Base-by-base conservation (phyloP, 2,329 filamentous ascomycete species). In the Blastomyces silverae region DNA sequence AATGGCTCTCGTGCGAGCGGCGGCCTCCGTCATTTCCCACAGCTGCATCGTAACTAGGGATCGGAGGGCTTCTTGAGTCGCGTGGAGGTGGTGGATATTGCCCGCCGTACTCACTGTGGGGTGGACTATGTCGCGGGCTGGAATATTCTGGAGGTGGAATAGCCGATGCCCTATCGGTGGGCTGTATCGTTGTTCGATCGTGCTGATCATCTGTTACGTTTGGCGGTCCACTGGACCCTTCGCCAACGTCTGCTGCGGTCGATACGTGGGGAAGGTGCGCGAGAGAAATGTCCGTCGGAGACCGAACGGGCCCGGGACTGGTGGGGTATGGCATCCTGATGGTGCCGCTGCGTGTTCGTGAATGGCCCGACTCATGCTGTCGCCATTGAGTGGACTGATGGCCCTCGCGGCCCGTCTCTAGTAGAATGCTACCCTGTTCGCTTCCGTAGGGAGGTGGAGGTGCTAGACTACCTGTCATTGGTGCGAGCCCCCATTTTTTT, bases 401-500 rank as follows among this genome's bases (percentile, higher is more conserved):
- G 66, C 80, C 80, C 63, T 83, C 81, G 59, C 84, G 84, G 15
- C 94, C 94, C 6, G 91, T 88, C 75, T 97, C 94, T 15, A 99
- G 84, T 37, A 99, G 82, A 70, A 99, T 97, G 74, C 92, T 97
- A 71, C 94, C 94, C 78, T 96, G 92, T 79, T 97, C 94, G 67
- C 91, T 96, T 59, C 94, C 94, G 74, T 99, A 99, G 1, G 94
- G 94, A 61, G 94, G 94, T 55, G 94, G 94, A 20, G 94, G 94
- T 37, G 94, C 94, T 66, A 99, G 83, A 72, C 91, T 96, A 66
- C 94, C 94, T 1, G 91, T 97, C 84, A 95, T 95, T 5, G 94
- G 94, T 59, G 94, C 94, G 64, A 99, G 81, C 1, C 94, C 94
- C 94, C 94, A 99, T 82, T 97, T 99, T 86, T 99, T 99, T 66